Conservation (phyloP, 1,139 yeast species). For the Yamadazyma kanchanaburiensis region DNA sequence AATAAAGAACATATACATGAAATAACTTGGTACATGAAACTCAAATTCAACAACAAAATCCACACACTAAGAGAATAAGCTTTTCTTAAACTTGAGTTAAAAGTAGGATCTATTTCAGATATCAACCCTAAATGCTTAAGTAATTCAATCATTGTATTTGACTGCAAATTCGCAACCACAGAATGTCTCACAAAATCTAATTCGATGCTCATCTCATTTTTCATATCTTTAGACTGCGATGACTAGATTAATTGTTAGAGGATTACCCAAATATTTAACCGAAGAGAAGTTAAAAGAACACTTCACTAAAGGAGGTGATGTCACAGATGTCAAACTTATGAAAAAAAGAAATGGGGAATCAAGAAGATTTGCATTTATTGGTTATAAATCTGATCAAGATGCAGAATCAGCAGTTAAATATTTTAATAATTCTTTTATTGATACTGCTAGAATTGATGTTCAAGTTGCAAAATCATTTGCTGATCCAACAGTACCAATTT, state of each 20-base stretch:
- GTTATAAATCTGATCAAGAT: constrained; percentile 67
- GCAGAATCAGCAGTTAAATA: constrained; percentile 77
- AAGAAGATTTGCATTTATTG: constrained; percentile 90
- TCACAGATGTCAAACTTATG: constrained; percentile 87
- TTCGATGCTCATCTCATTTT: constrained; percentile 6
- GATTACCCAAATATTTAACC: constrained; percentile 75
- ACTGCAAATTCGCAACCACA: background rate
- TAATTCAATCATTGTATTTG: constrained; percentile 16
- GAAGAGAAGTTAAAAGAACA: constrained; percentile 74
- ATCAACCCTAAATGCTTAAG: constrained; percentile 20
- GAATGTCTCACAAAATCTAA: background rate
- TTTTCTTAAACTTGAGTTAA: constrained; percentile 9
- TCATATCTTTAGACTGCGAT: too few species aligned
- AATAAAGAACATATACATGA: constrained; percentile 16
- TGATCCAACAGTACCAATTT: constrained; percentile 75
- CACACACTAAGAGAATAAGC: constrained; percentile 18
- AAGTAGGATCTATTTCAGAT: constrained; percentile 11
- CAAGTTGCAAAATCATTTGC: constrained; percentile 80
- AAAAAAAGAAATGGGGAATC: constrained; percentile 81
- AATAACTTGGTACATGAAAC: constrained; percentile 24
- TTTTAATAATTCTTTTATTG: constrained; percentile 77
- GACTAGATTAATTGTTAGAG: constrained; percentile 97
- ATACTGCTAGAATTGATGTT: constrained; percentile 77
- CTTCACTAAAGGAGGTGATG: constrained; percentile 60
- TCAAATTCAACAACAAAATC: constrained; percentile 12